Base-by-base conservation (phyloP, 352 stramenopile genomes). In the Peronospora belbahrii region DNA sequence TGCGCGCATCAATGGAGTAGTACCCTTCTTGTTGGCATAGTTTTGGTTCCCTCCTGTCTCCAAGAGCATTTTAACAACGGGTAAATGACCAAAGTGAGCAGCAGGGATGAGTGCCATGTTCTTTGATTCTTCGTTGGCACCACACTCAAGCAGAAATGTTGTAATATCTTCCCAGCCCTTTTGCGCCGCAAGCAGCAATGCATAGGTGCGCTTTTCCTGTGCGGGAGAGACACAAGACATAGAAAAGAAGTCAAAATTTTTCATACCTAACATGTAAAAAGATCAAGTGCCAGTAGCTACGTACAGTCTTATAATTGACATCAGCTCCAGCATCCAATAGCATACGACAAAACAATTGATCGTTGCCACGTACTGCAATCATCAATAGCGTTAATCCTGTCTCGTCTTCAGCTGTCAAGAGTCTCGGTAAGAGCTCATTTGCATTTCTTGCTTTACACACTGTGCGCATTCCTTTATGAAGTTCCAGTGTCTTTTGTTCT, bases 11-110 rank as follows among this genome's bases (percentile, higher is more conserved):
- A 94, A 46, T 13, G 83, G 80, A 0, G 82, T 94, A 2, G 83
- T 94, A 39, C 83, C 83, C 51, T 94, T 94, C 62, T 83, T 83
- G 54, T 94, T 94, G 33, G 80, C 79, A 31, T 79, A 94, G 37
- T 94, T 94, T 35, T 84, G 74, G 36, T 88, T 52, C 10, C 75
- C 79, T 14, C 70, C 76, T 7, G 62, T 70, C 27, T 83, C 62
- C 11, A 94, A 53, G n/a, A 94, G 62, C 46, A 88, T 59, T 8
- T 76, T 58, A 0, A 94, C 83, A 7, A 90, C 72, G 0, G 65
- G 44, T 17, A 91, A 59, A 59, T 94, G 82, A 2, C 82, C 82
- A 37, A 94, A 94, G 22, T 94, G 82, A 18, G 82, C 78, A 0
- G 82, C 82, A 10, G 82, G 82, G 18, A 94, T 90, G 22, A 94